These are phyloP conservation scores for Mycena metata DNA, from an alignment of 768 basidiomycete genomes.

Conservation along the genomic window DNA sequence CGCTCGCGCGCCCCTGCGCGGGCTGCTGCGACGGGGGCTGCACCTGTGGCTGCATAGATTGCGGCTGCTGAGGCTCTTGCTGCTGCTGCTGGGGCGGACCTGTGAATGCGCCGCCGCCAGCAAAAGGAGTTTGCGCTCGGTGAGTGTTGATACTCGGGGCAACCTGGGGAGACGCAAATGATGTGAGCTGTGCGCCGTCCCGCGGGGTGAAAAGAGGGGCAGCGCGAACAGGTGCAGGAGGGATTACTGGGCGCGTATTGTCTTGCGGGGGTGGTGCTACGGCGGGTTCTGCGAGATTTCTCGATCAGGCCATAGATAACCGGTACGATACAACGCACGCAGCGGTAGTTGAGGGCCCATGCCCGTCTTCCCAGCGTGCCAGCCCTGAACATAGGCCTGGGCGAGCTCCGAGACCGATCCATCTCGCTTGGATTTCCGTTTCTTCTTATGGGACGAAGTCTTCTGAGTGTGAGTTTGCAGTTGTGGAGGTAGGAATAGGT, in stretches of 20 bases:
- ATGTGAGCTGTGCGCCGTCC: conserved; percentile 27
- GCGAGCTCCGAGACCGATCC: conserved; percentile 24
- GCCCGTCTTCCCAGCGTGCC: conserved; percentile 24
- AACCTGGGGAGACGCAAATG: conserved; percentile 33
- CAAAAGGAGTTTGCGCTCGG: conserved; percentile 24
- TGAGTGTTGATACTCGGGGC: conserved; percentile 6
- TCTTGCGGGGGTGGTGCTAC: conserved; percentile 19
- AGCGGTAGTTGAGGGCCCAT: conserved; percentile 26
- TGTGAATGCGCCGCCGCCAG: conserved; percentile 6
- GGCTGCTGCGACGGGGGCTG: conserved; percentile 2
- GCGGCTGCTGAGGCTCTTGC: conserved; percentile 17
- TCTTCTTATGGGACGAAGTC: conserved; percentile 17
- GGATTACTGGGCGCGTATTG: conserved; percentile 16
- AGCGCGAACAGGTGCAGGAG: conserved; percentile 32
- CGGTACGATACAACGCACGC: conserved; percentile 16
- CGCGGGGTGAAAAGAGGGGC: conserved; percentile 32
- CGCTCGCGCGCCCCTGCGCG: conserved; percentile 30
- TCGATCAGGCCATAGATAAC: conserved; percentile 8
- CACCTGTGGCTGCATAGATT: conserved; percentile 2
- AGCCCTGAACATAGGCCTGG: conserved; percentile 31
- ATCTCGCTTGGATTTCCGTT: conserved; percentile 25
- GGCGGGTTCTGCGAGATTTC: conserved; percentile 23
- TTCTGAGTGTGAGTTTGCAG: conserved; percentile 15
- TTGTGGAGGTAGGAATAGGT: conserved; percentile 32
- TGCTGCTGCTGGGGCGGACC: conserved; percentile 13